Conservation (phyloP, 2,329 filamentous ascomycete genomes). For the Colletotrichum magnum region DNA sequence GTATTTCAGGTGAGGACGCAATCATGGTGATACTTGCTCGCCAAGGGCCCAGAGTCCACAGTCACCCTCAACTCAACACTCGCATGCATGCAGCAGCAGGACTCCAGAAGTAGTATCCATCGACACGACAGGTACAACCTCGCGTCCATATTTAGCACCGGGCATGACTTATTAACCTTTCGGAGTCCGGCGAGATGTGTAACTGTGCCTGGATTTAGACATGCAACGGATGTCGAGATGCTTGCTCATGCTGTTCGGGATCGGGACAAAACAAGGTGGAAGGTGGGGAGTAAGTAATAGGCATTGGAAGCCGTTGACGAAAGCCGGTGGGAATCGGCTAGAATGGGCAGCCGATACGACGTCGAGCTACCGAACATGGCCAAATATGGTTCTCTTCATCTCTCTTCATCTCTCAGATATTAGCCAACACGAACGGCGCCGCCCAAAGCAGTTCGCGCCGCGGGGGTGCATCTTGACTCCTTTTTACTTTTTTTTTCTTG, state of each 20-base stretch:
- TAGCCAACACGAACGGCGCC: conserved; percentile 29
- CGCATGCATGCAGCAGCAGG: no score
- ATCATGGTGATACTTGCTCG: conserved; percentile 28
- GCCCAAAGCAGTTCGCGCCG: conserved; percentile 33
- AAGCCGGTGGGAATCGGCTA: conserved; percentile 9
- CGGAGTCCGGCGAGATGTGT: conserved; percentile 26
- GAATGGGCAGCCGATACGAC: conserved; percentile 28
- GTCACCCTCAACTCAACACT: background rate
- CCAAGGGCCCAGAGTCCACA: background rate
- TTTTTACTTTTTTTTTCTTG: conserved; percentile 1
- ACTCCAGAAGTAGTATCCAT: no score
- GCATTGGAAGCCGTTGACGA: conserved; percentile 13
- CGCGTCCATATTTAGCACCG: conserved; percentile 31
- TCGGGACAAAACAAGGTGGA: conserved; percentile 9
- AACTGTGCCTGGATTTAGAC: background rate
- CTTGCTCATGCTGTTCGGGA: conserved; percentile 3
- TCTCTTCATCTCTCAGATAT: conserved; percentile 23
- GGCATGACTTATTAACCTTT: conserved; percentile 19
- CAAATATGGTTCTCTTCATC: conserved; percentile 26
- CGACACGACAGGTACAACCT: no score
- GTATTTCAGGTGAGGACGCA: conserved; percentile 24
- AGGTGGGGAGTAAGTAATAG: conserved; percentile 14
- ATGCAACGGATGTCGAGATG: background rate
- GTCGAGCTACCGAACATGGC: conserved; percentile 7
- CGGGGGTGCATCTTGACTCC: conserved; percentile 13